Evolutionary conservation across 768 basidiomycete genomes (phyloP).

Genomic region (Boletus speciosus): DNA sequence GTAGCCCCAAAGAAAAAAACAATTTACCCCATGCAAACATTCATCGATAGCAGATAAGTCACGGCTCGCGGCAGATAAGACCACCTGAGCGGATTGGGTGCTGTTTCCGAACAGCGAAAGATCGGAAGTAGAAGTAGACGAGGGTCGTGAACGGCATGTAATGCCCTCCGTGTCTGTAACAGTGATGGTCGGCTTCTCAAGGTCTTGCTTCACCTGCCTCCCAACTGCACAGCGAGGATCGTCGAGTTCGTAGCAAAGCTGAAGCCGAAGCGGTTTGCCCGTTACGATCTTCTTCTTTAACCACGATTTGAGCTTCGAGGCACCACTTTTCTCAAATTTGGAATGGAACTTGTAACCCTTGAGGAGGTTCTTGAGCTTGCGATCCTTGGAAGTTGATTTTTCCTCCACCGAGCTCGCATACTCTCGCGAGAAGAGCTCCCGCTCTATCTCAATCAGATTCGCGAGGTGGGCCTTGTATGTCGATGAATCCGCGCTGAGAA

Average conservation of each 20-base stretch:
- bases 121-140: slow-evolving; percentile 4
- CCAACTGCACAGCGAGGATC: slow-evolving; percentile 40
- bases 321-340: slow-evolving; percentile 34
- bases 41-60: slow-evolving; percentile 58
- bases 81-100: slow-evolving; percentile 42
- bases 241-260: slow-evolving; percentile 41
- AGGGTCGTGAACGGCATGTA: slow-evolving; percentile 13
- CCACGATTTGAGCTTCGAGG: slow-evolving; percentile 60
- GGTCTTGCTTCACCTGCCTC: slow-evolving; percentile 31
- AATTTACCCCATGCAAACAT: slow-evolving; percentile 50
- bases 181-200: slow-evolving; percentile 14
- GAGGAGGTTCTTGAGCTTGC: slow-evolving; percentile 40
- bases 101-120: slow-evolving; percentile 33
- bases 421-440: slow-evolving; percentile 30
- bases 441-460: slow-evolving; percentile 35
- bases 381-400: slow-evolving; percentile 29
- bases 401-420: slow-evolving; percentile 20
- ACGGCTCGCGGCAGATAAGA: slow-evolving; percentile 50
- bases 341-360: slow-evolving; percentile 40
- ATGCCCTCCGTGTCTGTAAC: slow-evolving; percentile 25
- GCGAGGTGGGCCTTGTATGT: slow-evolving; percentile 36
- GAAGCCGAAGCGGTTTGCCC: slow-evolving; percentile 36
- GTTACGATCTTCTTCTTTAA: slow-evolving; percentile 53
- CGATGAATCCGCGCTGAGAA: slow-evolving; percentile 33
- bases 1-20: slow-evolving; percentile 11